Base-by-base conservation (phyloP, 2,329 filamentous ascomycete genomes). In the Cylindrodendrum hubeiense region DNA sequence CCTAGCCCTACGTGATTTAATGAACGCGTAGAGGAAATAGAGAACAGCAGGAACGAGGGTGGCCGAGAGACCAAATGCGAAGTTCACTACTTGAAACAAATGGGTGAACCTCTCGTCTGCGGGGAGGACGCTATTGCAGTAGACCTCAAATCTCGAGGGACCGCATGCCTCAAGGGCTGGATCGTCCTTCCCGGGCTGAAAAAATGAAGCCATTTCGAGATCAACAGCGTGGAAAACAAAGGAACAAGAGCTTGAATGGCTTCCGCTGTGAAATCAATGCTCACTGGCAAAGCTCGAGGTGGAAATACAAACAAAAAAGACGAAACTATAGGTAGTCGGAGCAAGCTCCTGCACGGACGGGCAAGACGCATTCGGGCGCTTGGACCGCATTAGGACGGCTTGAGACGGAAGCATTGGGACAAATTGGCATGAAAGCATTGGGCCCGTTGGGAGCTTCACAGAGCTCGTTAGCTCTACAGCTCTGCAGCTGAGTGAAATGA, bases 111-210 rank as follows among this genome's bases (percentile, higher is more conserved):
- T 41, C 22, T 49, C 41, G 24, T 15, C 33, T 10, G 33, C 41
- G 5, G 39, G 19, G n/a, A 63, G 41, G 19, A 59, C 50, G 21
- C 54, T 59, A 17, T 63, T 63, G 61, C 61, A 63, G 33, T 63
- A 63, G 10, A 63, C 41, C 13, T 63, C n/a, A 3, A 54, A 59
- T 15, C 34, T 44, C 37, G 46, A 49, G 12, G 50, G 19, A 24
- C 46, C 54, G 34, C 61, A 63, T 1, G 52, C 54, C n/a, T 53
- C 49, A 9, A 46, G 13, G 50, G 54, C 33, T 17, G 60, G 54
- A 41, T 63, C 49, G 53, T 59, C 33, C 49, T 59, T 34, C 39
- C 61, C 61, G 8, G 61, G 61, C 41, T 63, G 61, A 19, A 63
- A 59, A 39, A 63, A 63, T 4, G 61, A 63, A 46, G 61, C 61